Evolutionary conservation across 1,284 basidiomycete species (phyloP).

Genomic region (Sanghuangporus weigelae): DNA sequence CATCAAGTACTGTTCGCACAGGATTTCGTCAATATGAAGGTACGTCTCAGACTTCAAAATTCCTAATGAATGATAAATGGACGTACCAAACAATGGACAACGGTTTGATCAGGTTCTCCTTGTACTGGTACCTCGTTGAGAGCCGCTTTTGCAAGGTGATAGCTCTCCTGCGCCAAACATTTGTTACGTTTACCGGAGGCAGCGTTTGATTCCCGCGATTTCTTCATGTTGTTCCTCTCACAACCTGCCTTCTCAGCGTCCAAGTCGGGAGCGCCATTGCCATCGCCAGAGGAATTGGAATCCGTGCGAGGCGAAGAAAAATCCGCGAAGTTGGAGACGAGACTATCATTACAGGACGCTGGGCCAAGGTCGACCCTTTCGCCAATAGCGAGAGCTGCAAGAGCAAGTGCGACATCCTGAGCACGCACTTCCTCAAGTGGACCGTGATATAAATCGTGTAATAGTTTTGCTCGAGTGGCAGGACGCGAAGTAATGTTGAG

Average conservation of each 20-base stretch:
- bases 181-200: neutral
- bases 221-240: neutral
- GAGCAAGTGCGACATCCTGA: neutral
- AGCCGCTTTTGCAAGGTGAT: neutral
- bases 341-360: neutral
- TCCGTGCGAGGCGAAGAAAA: neutral
- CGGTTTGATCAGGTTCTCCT: neutral
- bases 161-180: neutral
- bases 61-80: too few species aligned
- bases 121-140: neutral
- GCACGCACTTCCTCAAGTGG: neutral
- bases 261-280: neutral
- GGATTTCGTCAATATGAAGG: neutral
- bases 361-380: neutral
- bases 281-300: neutral
- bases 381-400: neutral
- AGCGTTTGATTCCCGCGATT: neutral
- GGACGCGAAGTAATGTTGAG: neutral
- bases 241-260: neutral
- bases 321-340: neutral
- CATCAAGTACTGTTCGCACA: constrained; percentile 4
- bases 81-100: constrained; percentile 5
- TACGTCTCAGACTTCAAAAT: neutral
- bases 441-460: neutral
- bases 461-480: neutral